phyloP scores from a whole-genome alignment of 1,139 yeast species.

The Kodamaea suecica region DNA sequence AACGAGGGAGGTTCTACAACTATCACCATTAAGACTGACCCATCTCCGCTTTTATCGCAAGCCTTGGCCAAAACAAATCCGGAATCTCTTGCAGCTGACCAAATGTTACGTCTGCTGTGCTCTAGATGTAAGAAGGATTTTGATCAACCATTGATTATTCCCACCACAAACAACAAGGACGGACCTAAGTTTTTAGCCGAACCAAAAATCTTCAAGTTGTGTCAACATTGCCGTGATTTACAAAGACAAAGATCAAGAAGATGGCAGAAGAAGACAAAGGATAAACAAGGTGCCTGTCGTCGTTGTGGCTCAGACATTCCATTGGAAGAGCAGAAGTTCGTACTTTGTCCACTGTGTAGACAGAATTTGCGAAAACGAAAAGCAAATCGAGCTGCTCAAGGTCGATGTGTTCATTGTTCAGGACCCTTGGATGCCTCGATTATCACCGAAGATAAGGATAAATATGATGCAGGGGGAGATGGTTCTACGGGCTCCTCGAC shows the following conservation, averaged over 20 bases:
- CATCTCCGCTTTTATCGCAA: constrained; percentile 10
- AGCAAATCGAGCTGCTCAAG: constrained; percentile 57
- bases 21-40: constrained; percentile 12
- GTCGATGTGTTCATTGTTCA: constrained; percentile 65
- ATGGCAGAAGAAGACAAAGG: constrained; percentile 62
- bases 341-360: constrained; percentile 59
- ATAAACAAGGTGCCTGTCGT: constrained; percentile 60
- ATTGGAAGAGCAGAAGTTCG: constrained; percentile 47
- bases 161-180: constrained; percentile 25
- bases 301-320: constrained; percentile 60
- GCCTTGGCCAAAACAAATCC: constrained; percentile 12
- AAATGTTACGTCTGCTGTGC: constrained; percentile 29
- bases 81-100: constrained; percentile 11
- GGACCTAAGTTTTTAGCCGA: constrained; percentile 32
- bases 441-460: constrained; percentile 15
- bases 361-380: constrained; percentile 52
- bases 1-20: constrained; percentile 2
- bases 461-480: too few species aligned
- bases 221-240: constrained; percentile 61
- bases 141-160: constrained; percentile 42
- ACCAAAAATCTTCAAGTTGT: constrained; percentile 53
- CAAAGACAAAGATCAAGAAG: constrained; percentile 61
- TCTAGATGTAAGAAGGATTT: constrained; percentile 61
- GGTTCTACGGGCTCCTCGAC: constrained; percentile 12
- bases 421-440: constrained; percentile 54